Evolutionary conservation across 768 basidiomycete genomes (phyloP), one percentile per base, ranked within the genome.

Genomic region (Boletus coccyginus): DNA sequence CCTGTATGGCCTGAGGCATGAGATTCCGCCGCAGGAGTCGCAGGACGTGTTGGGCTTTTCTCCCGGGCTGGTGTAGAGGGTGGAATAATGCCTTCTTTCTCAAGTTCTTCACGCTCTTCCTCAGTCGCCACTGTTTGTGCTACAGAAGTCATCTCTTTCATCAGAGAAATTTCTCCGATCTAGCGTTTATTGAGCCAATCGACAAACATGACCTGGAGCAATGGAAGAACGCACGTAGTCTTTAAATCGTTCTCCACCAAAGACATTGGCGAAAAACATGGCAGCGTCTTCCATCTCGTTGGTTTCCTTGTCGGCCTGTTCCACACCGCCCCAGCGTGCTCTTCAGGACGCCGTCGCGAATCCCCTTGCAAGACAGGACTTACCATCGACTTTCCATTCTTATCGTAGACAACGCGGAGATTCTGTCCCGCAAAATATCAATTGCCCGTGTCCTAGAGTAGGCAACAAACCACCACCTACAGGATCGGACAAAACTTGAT

Each of bases 91-190:
- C 86, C 78, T 57, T 87, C 86, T 56, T 81, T 84, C 73, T 93
- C 91, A 59, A 93, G 81, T 61, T 92, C 94, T 12, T 87, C 87
- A 72, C 88, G 88, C 66, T 97, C 96, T 66, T 98, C 97, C 7
- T 95, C 94, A 0, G 88, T 84, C 84, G 94, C 90, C 77, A 94
- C 89, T 7, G 90, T 89, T 35, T 87, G 82, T 14, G 94, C 90
- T 27, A 90, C 84, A 35, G 84, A 82, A 24, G 90, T 86, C 88
- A 94, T 91, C 62, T 92, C 92, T 68, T 94, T 98, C 85, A 97
- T 93, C 39, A 98, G 79, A 7, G 90, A 88, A 52, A 99, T 95
- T 76, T 98, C 96, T 55, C 96, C 96, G 59, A 98, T 96, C 95
- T 97, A 70, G 17, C 42, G 19, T 48, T 35, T 16, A 35, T 40